Evolutionary conservation across 495 filamentous ascomycete species (phyloP).

Genomic region (Penicillium canescens): DNA sequence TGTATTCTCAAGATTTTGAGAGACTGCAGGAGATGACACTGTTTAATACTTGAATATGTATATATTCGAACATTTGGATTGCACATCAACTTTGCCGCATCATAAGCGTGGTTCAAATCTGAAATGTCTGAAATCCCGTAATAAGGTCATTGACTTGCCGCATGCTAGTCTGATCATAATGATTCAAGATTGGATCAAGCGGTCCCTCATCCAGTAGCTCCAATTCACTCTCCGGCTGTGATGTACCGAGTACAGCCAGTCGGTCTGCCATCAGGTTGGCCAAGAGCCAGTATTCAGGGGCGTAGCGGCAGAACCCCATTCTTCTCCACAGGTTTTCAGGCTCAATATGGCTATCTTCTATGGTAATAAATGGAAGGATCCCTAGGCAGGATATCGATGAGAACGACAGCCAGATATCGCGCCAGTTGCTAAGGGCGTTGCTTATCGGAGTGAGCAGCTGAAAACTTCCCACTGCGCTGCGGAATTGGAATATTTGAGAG

Average conservation of each 20-base stretch:
- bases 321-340: slow-evolving; percentile 17
- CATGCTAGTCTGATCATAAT: slow-evolving; percentile 30
- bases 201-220: slow-evolving; percentile 11
- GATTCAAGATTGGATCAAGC: slow-evolving; percentile 22
- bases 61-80: no score
- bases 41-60: no score
- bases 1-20: neutral
- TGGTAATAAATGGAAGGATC: slow-evolving; percentile 10
- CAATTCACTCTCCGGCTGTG: slow-evolving; percentile 2
- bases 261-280: slow-evolving; percentile 21
- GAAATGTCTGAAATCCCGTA: slow-evolving; percentile 18
- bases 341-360: slow-evolving; percentile 6
- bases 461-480: slow-evolving; percentile 14
- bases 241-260: slow-evolving; percentile 2
- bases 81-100: no score
- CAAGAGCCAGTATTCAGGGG: slow-evolving; percentile 23
- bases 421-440: slow-evolving; percentile 19
- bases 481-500: slow-evolving; percentile 26
- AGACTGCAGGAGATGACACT: neutral
- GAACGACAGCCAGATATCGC: slow-evolving; percentile 17
- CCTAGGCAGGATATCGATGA: neutral
- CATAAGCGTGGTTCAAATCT: slow-evolving; percentile 3
- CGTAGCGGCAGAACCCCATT: slow-evolving; percentile 20
- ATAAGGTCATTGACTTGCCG: slow-evolving; percentile 26
- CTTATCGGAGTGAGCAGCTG: slow-evolving; percentile 13